Base-by-base conservation (phyloP, 345 rosid species). In the Aquilaria malaccensis region DNA sequence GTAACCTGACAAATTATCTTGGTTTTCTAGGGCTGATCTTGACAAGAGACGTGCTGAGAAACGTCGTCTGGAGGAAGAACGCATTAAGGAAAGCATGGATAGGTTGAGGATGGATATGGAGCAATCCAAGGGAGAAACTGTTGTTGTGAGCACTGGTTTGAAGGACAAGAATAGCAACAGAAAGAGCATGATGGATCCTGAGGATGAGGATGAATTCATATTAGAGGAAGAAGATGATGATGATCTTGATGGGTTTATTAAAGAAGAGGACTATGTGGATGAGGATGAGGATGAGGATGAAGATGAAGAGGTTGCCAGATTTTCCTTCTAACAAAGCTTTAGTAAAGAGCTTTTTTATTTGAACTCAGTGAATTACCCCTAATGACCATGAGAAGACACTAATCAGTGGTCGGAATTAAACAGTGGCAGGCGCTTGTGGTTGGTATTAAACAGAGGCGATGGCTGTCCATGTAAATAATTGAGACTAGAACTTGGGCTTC, bases 21-120 rank as follows among this genome's bases (percentile, higher is more conserved):
- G 37, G 60, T 13, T 56, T 9, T 61, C 7, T 56, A 85, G 96
- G 82, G 83, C 86, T 78, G 96, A 88, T 54, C 86, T 88, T 11
- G 96, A 88, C 74, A 77, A 70, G 76, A 80, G 92, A 77, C 77
- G 78, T 66, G 84, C 79, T n/a, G 96, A 88, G 62, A 85, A 85
- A 68, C 81, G 77, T 66, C 83, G 76, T 11, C 63, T 88, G 67
- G 92, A 85, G 70, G 92, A 83, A 77, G 89, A 77, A 52, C 77
- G 80, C 31, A 75, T 65, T 60, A 79, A 72, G 60, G 77, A 72
- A 49, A 81, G 74, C 78, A 81, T 85, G 85, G 89, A 85, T 49
- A 81, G 74, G 67, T 59, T 88, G 64, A 83, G 84, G 70, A 83
- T 67, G 71, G 91, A 85, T 62, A 85, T 85, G 89, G 87, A 81